A percentile compares a stretch with the other conserved stretches of the same genome.
Conservation (phyloP, 164 flowering plant species). For the Akebia trifoliata region DNA sequence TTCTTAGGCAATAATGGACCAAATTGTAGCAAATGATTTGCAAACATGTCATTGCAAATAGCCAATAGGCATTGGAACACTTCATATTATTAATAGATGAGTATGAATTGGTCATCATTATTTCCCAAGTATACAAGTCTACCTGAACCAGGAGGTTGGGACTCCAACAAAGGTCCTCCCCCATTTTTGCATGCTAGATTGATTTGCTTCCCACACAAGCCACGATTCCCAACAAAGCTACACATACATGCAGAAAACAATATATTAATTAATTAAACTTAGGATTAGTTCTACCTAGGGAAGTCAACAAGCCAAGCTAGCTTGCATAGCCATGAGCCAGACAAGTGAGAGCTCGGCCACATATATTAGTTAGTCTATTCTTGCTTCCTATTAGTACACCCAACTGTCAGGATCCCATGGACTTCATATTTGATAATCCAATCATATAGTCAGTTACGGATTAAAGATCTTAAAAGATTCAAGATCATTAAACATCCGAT, state of each 20-base stretch:
- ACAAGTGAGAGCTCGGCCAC: neutral
- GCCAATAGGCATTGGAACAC: neutral
- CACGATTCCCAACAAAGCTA: slow-evolving; percentile 83
- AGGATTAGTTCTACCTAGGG: neutral
- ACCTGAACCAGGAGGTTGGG: slow-evolving; percentile 33
- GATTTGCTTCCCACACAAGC: slow-evolving; percentile 77
- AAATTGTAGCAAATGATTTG: neutral
- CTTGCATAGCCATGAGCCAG: neutral
- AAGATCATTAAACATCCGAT: neutral
- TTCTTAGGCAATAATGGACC: neutral
- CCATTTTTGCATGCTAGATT: slow-evolving; percentile 48
- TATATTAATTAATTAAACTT: neutral
- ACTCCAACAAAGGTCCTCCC: slow-evolving; percentile 32
- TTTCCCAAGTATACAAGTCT: neutral
- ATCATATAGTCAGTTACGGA: too few relatives aligned
- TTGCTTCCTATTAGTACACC: neutral
- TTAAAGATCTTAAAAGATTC: too few relatives aligned
- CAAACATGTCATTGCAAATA: neutral
- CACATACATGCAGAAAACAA: slow-evolving; percentile 14
- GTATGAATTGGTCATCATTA: neutral
- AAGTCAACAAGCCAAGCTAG: neutral
- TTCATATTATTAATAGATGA: neutral
- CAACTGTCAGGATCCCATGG: neutral
- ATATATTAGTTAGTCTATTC: neutral
- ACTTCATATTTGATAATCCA: too few relatives aligned